Evolutionary conservation across 805 yeast species (phyloP).

Genomic region (Metschnikowia vanudenii): DNA sequence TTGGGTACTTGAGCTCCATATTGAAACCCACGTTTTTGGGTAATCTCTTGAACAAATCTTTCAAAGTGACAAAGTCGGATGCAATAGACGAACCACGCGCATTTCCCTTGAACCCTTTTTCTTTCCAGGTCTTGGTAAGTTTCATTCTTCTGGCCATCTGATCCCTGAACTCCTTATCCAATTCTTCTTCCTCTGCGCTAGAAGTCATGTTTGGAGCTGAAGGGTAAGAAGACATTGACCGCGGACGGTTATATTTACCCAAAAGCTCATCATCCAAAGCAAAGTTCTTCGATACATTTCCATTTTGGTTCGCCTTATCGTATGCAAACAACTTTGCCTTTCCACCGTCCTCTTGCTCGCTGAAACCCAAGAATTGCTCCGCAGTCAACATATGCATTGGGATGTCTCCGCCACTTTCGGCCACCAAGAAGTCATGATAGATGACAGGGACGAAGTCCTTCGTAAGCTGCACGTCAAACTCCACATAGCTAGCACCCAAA

Average conservation of each 20-base stretch:
- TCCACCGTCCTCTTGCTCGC: conserved; percentile 24
- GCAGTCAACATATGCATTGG: conserved; percentile 92
- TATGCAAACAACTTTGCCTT: conserved; percentile 11
- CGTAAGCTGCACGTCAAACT: conserved; percentile 93
- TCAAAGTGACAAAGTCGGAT: conserved; percentile 85
- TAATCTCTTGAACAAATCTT: conserved; percentile 75
- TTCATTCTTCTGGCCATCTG: conserved; percentile 64
- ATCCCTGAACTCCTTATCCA: conserved; percentile 39
- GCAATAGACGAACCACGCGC: conserved; percentile 86
- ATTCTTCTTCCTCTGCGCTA: conserved; percentile 28
- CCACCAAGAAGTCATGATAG: conserved; percentile 91
- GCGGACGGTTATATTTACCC: conserved; percentile 34
- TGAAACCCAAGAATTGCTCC: conserved; percentile 77
- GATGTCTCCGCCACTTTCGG: conserved; percentile 92
- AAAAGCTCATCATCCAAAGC: conserved; percentile 38
- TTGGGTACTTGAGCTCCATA: conserved; percentile 92
- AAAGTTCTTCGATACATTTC: conserved; percentile 22
- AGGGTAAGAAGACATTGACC: conserved; percentile 40
- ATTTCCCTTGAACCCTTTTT: conserved; percentile 88
- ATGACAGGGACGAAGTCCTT: conserved; percentile 90
- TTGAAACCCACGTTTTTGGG: conserved; percentile 89
- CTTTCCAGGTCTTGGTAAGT: conserved; percentile 84
- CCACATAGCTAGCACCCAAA: conserved; percentile 93
- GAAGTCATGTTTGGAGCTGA: conserved; percentile 31
- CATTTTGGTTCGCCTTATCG: conserved; percentile 14